These are phyloP conservation scores for Diversispora eburnea DNA, from an alignment of 192 early-diverging fungal genomes.

Conservation along the genomic window DNA sequence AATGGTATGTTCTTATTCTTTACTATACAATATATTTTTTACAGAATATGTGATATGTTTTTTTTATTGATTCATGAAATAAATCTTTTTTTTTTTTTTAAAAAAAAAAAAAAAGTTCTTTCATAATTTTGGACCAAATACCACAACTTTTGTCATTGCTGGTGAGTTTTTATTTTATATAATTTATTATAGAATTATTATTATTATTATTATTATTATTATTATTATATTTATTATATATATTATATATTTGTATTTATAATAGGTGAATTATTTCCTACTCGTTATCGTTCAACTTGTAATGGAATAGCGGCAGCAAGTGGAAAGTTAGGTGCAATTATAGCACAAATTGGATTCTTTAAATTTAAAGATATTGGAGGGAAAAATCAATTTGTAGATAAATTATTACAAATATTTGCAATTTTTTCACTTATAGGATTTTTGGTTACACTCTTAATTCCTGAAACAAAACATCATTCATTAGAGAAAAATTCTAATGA, in stretches of 20 bases:
- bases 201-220: too few relatives aligned
- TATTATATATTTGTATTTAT: too few relatives aligned
- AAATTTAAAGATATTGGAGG: conserved; percentile 71
- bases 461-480: conserved; percentile 74
- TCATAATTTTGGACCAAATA: conserved; percentile 96
- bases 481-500: conserved; percentile 69
- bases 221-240: too few relatives aligned
- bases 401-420: conserved; percentile 70
- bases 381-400: conserved; percentile 54
- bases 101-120: too few relatives aligned
- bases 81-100: conserved; percentile 8
- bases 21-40: neutral
- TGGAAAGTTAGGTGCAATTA: conserved; percentile 76
- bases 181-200: too few relatives aligned
- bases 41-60: neutral
- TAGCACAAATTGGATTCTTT: conserved; percentile 69
- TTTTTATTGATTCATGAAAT: neutral
- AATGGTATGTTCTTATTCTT: neutral
- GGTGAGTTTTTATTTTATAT: conserved; percentile 28
- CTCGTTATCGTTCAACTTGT: conserved; percentile 72
- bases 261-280: conserved; percentile 67
- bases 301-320: conserved; percentile 79
- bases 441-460: conserved; percentile 58
- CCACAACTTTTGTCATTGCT: conserved; percentile 83
- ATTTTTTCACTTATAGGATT: conserved; percentile 72